A percentile compares a stretch with the other conserved stretches of the same genome.
phyloP scores from a whole-genome alignment of 73 alveolate species.

The Blepharisma japonicum region DNA sequence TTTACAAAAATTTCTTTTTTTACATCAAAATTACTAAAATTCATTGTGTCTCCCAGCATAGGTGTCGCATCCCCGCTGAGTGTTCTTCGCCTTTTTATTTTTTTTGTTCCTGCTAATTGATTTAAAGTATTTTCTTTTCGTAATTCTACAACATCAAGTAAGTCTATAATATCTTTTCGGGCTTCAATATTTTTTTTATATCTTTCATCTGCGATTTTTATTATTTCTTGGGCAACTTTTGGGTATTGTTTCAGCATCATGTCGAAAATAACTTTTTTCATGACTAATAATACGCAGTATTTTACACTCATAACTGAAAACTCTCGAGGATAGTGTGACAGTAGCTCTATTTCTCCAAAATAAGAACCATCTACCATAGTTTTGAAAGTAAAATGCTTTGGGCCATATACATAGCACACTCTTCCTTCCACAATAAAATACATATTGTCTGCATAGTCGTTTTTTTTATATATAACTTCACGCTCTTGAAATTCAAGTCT shows the following conservation, averaged over 20 bases:
- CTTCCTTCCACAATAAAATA: slow-evolving; percentile 53
- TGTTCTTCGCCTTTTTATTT: neutral
- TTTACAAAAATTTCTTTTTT: too few species aligned
- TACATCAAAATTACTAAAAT: too few species aligned
- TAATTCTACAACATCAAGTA: slow-evolving; percentile 33
- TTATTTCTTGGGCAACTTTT: slow-evolving; percentile 39
- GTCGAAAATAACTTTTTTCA: slow-evolving; percentile 41
- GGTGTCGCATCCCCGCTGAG: too few species aligned
- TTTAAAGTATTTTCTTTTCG: slow-evolving; percentile 16
- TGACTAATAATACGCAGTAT: slow-evolving; percentile 41
- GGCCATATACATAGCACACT: slow-evolving; percentile 44
- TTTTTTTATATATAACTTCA: slow-evolving; percentile 46
- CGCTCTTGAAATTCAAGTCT: slow-evolving; percentile 37
- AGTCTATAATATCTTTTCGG: slow-evolving; percentile 27
- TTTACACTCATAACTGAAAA: slow-evolving; percentile 34
- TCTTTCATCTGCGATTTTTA: slow-evolving; percentile 39
- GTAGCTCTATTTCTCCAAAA: slow-evolving; percentile 62
- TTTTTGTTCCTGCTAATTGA: neutral
- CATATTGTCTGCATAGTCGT: slow-evolving; percentile 49
- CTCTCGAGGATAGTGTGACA: slow-evolving; percentile 37
- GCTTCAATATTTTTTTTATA: slow-evolving; percentile 32
- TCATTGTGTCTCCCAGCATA: too few species aligned
- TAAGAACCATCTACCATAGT: slow-evolving; percentile 62
- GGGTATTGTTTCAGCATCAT: slow-evolving; percentile 42
- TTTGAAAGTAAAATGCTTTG: slow-evolving; percentile 45